phyloP scores from a whole-genome alignment of 371 early-diverging fungal species.

The Apophysomyces trapeziformis region DNA sequence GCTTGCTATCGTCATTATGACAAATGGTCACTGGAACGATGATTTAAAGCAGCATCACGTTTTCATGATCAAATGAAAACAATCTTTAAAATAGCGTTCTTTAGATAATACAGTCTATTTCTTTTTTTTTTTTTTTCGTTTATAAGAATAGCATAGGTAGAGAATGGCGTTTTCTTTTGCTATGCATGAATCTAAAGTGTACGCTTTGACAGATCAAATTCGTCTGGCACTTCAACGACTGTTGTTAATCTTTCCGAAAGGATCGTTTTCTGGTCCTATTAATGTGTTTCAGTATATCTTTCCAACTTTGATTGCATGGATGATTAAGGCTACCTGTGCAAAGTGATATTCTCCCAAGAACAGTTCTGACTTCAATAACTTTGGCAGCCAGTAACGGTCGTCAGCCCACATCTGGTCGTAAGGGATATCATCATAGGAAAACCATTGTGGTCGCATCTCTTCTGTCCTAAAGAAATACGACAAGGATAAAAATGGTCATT shows the following conservation, averaged over 20 bases:
- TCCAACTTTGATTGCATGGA: too few relatives aligned
- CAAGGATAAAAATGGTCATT: background rate
- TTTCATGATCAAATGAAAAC: too few relatives aligned
- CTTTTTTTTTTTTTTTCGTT: too few relatives aligned
- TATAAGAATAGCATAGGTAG: too few relatives aligned
- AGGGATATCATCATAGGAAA: conserved; percentile 50
- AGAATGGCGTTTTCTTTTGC: too few relatives aligned
- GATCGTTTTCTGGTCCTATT: conserved; percentile 1
- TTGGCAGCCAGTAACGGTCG: conserved; percentile 57
- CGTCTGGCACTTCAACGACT: conserved; percentile 1
- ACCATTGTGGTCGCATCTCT: conserved; percentile 71
- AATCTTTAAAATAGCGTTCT: too few relatives aligned
- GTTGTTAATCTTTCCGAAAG: conserved; percentile 10
- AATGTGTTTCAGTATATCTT: too few relatives aligned
- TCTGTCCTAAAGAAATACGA: conserved; percentile 44
- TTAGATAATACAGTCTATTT: too few relatives aligned
- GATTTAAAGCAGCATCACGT: too few relatives aligned
- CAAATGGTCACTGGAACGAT: too few relatives aligned
- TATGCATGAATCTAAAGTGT: background rate
- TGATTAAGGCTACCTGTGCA: conserved; percentile 23
- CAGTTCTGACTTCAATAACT: conserved; percentile 19
- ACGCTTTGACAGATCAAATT: background rate
- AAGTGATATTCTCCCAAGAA: conserved; percentile 48
- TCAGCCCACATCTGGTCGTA: conserved; percentile 64
- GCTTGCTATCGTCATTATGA: too few relatives aligned